phyloP scores from a whole-genome alignment of 2,329 filamentous ascomycete species.

The Pestalotiopsis sp. region DNA sequence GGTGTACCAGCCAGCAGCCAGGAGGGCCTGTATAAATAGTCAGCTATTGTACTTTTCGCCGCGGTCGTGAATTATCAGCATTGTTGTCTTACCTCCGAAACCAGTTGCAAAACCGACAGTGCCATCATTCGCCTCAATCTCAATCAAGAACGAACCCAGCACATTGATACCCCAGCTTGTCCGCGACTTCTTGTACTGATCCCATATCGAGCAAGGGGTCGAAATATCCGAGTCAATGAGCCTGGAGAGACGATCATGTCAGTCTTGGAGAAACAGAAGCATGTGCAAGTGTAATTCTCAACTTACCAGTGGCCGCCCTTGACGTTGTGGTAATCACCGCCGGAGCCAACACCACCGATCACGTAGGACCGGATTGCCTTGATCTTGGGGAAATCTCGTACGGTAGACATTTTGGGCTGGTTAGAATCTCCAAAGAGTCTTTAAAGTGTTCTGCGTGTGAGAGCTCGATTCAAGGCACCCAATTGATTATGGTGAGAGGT shows the following conservation, averaged over 20 bases:
- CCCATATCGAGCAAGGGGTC: conserved; percentile 88
- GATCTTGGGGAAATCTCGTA: conserved; percentile 70
- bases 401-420: conserved; percentile 44
- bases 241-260: conserved; percentile 51
- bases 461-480: not conserved
- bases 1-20: conserved; percentile 89
- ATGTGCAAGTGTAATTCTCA: not conserved
- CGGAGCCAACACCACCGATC: conserved; percentile 62
- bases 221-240: conserved; percentile 90
- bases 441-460: not conserved
- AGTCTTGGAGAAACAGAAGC: not conserved
- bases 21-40: conserved; percentile 63
- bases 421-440: not conserved
- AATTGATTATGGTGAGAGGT: not conserved
- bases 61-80: not conserved
- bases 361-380: conserved; percentile 75
- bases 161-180: conserved; percentile 97
- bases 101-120: conserved; percentile 94
- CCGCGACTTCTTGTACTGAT: conserved; percentile 82
- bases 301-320: conserved; percentile 68
- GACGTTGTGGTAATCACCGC: conserved; percentile 91
- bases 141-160: conserved; percentile 86
- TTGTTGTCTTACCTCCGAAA: conserved; percentile 67
- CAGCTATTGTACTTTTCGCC: not conserved
- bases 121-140: conserved; percentile 86